Base-by-base conservation (phyloP, 345 rosid species). In the Acer yangbiense region DNA sequence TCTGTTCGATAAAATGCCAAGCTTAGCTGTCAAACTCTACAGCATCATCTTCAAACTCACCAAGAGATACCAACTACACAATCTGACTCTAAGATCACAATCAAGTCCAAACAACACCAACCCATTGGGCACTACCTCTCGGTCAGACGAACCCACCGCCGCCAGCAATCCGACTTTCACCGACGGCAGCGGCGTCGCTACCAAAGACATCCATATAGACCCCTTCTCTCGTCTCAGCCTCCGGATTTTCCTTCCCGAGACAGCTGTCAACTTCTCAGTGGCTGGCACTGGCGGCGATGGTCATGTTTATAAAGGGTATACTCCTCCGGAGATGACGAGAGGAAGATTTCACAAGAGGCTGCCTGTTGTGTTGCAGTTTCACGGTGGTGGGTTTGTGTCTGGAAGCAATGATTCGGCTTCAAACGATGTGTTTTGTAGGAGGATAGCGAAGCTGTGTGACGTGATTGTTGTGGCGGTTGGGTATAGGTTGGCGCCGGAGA, bases 361-460 rank as follows among this genome's bases (percentile, higher is more conserved):
- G 55, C 97, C 99, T 32, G 92, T 92, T 83, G 85, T 93, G 84
- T 66, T 93, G 87, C 97, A 92, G 89, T 95, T 95, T 77, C 99
- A 95, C 13, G 98, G 97, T n/a, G 99, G 99, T 5, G 98, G 94
- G 72, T 93, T 91, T 72, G 94, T 93, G 46, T 84, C 92, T 23
- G 97, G 97, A 77, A 89, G 97, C 71, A 90, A 88, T 68, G 92
- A 85, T 66, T 84, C 94, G 18, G 88, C 80, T 65, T 84, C 78
- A 17, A 93, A 93, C 71, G 98, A 95, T 79, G 74, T 69, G 79
- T 93, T 94, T 69, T 94, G 97, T 69, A 83, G 93, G 83, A 75
- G 97, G 77, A 83, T 90, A 6, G 95, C 94, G 2, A 93, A 88
- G 81, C 78, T 88, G 58, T 93, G 95, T 58, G 98, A 92, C 68